Percentiles rank a stretch among this genome's conserved stretches.
phyloP scores from a whole-genome alignment of 768 basidiomycete species.

The Rhodosporidiobolus sp. region DNA sequence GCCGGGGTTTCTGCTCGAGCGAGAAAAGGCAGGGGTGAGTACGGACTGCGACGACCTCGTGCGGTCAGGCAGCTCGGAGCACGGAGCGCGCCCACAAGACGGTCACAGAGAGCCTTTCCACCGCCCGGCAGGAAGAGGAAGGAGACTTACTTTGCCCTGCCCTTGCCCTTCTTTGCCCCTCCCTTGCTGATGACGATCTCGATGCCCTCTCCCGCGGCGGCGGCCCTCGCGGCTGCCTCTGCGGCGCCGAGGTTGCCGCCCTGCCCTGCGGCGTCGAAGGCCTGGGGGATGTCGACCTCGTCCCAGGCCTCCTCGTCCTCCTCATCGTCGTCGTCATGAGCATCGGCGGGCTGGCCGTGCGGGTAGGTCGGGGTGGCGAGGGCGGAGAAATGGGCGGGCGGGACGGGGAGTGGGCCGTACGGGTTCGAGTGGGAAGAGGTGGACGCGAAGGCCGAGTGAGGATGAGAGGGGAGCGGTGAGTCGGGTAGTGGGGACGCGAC shows the following conservation, averaged over 20 bases:
- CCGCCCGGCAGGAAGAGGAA: no score
- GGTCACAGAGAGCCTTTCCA: no score
- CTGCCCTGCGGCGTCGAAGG: neutral
- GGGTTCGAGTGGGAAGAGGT: neutral
- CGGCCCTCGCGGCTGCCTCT: conserved; percentile 1
- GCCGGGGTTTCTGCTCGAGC: conserved; percentile 13
- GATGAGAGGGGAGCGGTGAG: neutral
- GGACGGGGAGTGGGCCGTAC: neutral
- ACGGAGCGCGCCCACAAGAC: no score
- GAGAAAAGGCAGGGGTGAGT: neutral
- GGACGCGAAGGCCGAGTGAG: neutral
- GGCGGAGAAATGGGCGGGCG: neutral
- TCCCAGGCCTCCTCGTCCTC: conserved; percentile 41
- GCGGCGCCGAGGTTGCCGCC: neutral
- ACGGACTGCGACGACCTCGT: neutral
- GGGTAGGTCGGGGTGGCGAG: neutral
- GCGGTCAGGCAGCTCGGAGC: no score
- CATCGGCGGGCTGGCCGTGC: neutral
- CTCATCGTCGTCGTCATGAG: conserved; percentile 5
- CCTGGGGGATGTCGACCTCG: conserved; percentile 36
- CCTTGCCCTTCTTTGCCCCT: conserved; percentile 43
- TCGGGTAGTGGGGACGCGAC: neutral
- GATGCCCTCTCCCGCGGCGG: conserved; percentile 47
- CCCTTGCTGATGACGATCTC: conserved; percentile 63
- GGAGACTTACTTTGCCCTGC: conserved; percentile 46